phyloP scores from a whole-genome alignment of 2,329 filamentous ascomycete genomes.

The Aspergillus caelatus region DNA sequence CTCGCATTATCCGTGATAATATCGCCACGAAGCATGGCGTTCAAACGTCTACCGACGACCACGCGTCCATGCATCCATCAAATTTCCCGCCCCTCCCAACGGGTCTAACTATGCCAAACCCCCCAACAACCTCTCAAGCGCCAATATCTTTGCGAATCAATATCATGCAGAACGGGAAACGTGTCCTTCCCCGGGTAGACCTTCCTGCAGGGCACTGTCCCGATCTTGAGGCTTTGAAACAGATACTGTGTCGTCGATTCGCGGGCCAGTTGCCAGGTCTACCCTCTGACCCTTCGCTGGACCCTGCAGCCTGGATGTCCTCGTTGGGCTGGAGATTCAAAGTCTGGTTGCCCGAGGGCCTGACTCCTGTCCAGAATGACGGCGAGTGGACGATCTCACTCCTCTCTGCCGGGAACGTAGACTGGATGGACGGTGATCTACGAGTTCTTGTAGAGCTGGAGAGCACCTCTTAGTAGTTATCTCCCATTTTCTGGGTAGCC shows the following conservation, averaged over 20 bases:
- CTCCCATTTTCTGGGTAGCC: background rate
- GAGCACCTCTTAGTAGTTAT: conserved; percentile 9
- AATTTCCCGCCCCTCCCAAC: conserved; percentile 21
- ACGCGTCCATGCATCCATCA: conserved; percentile 14
- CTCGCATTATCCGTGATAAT: conserved; percentile 44
- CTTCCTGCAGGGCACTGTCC: conserved; percentile 39
- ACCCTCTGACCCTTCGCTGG: conserved; percentile 23
- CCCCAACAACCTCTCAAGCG: conserved; percentile 12
- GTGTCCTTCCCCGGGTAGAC: conserved; percentile 42
- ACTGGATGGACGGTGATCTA: conserved; percentile 52
- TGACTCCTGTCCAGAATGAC: conserved; percentile 42
- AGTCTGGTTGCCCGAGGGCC: conserved; percentile 46
- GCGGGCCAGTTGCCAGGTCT: conserved; percentile 33
- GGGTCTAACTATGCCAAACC: conserved; percentile 11
- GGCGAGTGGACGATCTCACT: conserved; percentile 50
- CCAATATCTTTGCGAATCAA: conserved; percentile 41
- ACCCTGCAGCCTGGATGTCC: conserved; percentile 22
- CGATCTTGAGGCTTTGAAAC: conserved; percentile 35
- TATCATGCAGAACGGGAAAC: conserved; percentile 42
- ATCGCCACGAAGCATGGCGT: conserved; percentile 29
- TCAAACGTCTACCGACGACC: conserved; percentile 14
- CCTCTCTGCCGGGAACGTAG: conserved; percentile 45
- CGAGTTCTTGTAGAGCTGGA: conserved; percentile 45
- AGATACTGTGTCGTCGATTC: conserved; percentile 35
- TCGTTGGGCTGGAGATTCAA: conserved; percentile 37